These are phyloP conservation scores for Aspergillus pseudoviridinutans DNA, from an alignment of 2,329 filamentous ascomycete genomes.

Conservation along the genomic window DNA sequence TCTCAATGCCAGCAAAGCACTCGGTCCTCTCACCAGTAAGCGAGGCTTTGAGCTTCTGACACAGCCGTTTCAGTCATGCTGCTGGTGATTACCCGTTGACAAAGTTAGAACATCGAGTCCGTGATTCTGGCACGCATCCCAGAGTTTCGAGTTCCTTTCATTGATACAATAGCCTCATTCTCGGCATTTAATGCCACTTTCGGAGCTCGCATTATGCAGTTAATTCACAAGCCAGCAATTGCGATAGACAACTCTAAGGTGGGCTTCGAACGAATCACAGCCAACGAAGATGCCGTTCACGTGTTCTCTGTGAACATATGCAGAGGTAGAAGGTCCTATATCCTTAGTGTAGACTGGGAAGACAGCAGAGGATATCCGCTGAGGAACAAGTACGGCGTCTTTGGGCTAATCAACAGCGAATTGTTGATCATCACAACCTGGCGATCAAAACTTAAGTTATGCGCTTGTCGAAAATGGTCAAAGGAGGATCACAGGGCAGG, in stretches of 20 bases:
- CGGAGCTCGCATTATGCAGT: too few species aligned
- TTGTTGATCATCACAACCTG: neutral
- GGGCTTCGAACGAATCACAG: neutral
- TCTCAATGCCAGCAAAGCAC: neutral
- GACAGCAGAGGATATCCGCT: neutral
- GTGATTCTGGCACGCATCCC: too few species aligned
- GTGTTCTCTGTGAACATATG: neutral
- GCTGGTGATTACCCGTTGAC: too few species aligned
- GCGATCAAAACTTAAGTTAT: neutral
- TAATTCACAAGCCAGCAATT: neutral
- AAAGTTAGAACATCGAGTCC: too few species aligned
- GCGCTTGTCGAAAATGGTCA: neutral
- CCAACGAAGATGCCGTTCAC: neutral
- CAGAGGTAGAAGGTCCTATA: neutral
- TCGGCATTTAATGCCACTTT: too few species aligned
- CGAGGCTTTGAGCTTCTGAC: too few species aligned
- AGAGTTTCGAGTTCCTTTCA: too few species aligned
- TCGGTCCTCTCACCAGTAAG: too few species aligned
- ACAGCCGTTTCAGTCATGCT: too few species aligned
- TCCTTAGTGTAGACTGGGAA: neutral
- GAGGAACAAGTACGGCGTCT: neutral
- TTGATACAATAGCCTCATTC: too few species aligned
- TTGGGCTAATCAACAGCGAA: neutral
- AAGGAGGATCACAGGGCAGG: neutral
- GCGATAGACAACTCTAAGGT: neutral